These are phyloP conservation scores for Hanseniaspora mollemarum DNA, from an alignment of 805 yeast species.

Conservation along the genomic window DNA sequence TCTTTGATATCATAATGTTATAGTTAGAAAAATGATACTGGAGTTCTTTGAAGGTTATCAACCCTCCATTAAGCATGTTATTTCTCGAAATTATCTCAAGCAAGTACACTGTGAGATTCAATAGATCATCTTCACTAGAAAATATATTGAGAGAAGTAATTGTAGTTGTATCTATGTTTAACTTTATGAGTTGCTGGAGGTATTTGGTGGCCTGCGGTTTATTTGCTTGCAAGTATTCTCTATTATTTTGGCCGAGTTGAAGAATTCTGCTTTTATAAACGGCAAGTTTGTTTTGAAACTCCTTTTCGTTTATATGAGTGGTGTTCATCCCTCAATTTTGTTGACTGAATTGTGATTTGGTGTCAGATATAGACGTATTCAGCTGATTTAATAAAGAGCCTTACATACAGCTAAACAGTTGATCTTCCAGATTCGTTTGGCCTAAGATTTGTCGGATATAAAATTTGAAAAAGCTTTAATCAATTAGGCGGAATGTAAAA, in stretches of 20 bases:
- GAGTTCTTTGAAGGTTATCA: constrained; percentile 9
- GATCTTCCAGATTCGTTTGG: no score
- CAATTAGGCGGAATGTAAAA: no score
- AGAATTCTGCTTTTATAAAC: constrained; percentile 8
- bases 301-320: not conserved
- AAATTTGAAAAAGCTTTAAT: no score
- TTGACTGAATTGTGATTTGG: no score
- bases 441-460: no score
- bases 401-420: no score
- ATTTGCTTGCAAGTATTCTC: constrained; percentile 3
- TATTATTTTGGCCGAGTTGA: constrained; percentile 10
- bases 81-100: constrained; percentile 7
- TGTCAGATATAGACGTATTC: no score
- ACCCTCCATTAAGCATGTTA: constrained; percentile 8
- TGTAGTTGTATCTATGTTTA: constrained; percentile 3
- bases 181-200: constrained; percentile 4
- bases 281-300: constrained; percentile 1
- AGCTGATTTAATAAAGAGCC: no score
- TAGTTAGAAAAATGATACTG: constrained; percentile 12
- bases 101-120: constrained; percentile 1
- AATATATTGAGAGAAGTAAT: constrained; percentile 12
- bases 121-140: not conserved
- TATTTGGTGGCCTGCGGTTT: constrained; percentile 7
- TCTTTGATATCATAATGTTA: constrained; percentile 7
- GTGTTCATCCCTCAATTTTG: no score